A percentile compares a stretch with the other conserved stretches of the same genome.
These are phyloP conservation scores for Mucor plumbeus DNA, from an alignment of 371 early-diverging fungal species.

Conservation along the genomic window DNA sequence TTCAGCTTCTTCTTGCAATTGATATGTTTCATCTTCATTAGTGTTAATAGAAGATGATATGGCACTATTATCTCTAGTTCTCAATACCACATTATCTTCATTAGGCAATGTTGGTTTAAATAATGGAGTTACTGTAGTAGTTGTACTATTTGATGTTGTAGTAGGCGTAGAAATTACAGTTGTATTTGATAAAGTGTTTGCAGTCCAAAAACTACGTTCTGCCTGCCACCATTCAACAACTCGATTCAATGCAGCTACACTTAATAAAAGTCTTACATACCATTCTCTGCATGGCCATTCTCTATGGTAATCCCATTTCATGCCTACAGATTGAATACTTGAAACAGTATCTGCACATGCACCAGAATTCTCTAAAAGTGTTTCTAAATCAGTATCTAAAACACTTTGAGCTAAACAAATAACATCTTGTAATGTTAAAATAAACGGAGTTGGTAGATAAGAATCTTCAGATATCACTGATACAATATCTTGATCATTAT, in stretches of 20 bases:
- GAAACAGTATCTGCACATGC: constrained; percentile 60
- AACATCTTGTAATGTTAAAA: constrained; percentile 61
- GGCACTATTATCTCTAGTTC: constrained; percentile 17
- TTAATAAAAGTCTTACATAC: constrained; percentile 59
- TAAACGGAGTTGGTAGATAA: constrained; percentile 65
- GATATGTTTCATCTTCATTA: constrained; percentile 12
- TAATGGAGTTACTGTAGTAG: constrained; percentile 2
- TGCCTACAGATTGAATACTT: constrained; percentile 54
- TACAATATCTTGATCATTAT: not conserved
- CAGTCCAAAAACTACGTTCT: constrained; percentile 51
- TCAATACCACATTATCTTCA: not conserved
- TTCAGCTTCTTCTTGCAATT: constrained; percentile 56
- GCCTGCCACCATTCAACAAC: constrained; percentile 71
- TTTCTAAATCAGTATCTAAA: constrained; percentile 60
- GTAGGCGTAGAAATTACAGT: too few species aligned
- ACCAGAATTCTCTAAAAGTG: constrained; percentile 57
- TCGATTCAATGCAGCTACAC: constrained; percentile 63
- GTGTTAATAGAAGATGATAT: not conserved
- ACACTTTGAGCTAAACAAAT: constrained; percentile 62
- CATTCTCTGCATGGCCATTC: constrained; percentile 66
- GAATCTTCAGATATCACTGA: constrained; percentile 54
- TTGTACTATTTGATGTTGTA: too few species aligned
- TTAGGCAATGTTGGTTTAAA: constrained; percentile 1
- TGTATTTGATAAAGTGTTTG: not conserved
- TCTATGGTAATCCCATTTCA: constrained; percentile 56